Percentiles rank a stretch among this genome's conserved stretches.
These are phyloP conservation scores for Arthrobotrys entomopaga DNA, from an alignment of 2,329 filamentous ascomycete species.

Conservation along the genomic window DNA sequence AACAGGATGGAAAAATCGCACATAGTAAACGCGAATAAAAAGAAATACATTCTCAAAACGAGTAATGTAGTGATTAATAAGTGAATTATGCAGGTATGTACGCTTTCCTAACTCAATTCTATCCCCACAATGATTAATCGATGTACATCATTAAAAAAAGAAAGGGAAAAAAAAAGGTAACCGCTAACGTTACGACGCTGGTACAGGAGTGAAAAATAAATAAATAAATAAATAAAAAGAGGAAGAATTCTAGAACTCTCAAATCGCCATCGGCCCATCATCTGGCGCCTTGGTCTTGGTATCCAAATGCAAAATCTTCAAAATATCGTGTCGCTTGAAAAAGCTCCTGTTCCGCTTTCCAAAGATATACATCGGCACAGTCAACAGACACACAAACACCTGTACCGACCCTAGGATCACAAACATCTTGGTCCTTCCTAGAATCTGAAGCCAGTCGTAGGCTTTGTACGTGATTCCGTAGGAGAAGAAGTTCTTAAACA, in stretches of 20 bases:
- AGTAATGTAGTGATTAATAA: too few relatives aligned
- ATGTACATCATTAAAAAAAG: neutral
- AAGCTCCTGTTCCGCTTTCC: slow-evolving; percentile 81
- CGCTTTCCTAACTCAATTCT: too few relatives aligned
- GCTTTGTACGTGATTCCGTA: slow-evolving; percentile 85
- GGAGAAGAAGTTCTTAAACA: slow-evolving; percentile 95
- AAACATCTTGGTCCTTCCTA: slow-evolving; percentile 74
- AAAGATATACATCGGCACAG: slow-evolving; percentile 71
- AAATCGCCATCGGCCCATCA: slow-evolving; percentile 13
- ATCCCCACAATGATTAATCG: too few relatives aligned
- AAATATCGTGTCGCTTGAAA: slow-evolving; percentile 78
- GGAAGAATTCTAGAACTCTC: neutral
- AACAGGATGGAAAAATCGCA: too few relatives aligned
- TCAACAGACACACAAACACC: slow-evolving; percentile 77
- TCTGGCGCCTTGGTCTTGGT: slow-evolving; percentile 26
- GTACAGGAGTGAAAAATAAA: neutral
- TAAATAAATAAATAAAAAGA: slow-evolving; percentile 1
- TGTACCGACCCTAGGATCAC: slow-evolving; percentile 79
- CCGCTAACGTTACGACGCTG: too few relatives aligned
- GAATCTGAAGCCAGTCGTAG: slow-evolving; percentile 79
- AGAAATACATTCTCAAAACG: too few relatives aligned
- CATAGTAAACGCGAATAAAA: too few relatives aligned
- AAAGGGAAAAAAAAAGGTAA: neutral
- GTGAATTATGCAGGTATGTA: too few relatives aligned
- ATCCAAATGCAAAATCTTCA: slow-evolving; percentile 65